Base-by-base conservation (phyloP, 2,329 filamentous ascomycete species). In the Nigrospora oryzae region DNA sequence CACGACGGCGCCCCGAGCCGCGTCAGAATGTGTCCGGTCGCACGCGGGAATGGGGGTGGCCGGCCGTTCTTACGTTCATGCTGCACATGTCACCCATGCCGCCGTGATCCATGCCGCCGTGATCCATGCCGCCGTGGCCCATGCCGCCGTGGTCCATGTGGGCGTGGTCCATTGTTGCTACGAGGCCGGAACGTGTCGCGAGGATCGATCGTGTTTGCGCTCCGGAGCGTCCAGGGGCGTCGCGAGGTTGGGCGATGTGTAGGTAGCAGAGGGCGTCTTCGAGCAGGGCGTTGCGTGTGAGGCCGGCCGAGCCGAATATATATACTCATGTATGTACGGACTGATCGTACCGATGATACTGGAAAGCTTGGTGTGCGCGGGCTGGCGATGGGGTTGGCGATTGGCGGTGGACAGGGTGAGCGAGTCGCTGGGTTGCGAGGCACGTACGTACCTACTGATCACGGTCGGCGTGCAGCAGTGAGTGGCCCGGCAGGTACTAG, bases 61-160 rank as follows among this genome's bases (percentile, higher is more conserved):
- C 8, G 23, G 23, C 23, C 23, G 23, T 28, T 46, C 83, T 58
- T 69, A 91, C 90, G 66, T 90, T 95, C 89, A 96, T 96, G 66
- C 74, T 90, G 77, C 90, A 96, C 73, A 82, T 80, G 53, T 68
- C 67, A 44, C 77, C 75, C 73, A 82, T 80, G 53, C 68, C 67
- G 44, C 78, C 76, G 53, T 69, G 67, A 56, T 75, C 74, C 67
- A 73, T 74, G 49, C 63, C 70, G 53, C 73, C 73, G 57, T 83
- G 78, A 50, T 73, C 79, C 70, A 75, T 77, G 44, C 63, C 57
- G 49, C 63, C 62, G 59, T 73, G 68, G 50, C 65, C 67, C 68
- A 70, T 72, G 35, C 59, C 59, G 46, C 63, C 56, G 56, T 73
- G 70, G 49, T 68, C 69, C 70, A 74, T 73, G 17, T 62, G 57